Base-by-base conservation (phyloP, 306 rosid species). In the Parietaria judaica region DNA sequence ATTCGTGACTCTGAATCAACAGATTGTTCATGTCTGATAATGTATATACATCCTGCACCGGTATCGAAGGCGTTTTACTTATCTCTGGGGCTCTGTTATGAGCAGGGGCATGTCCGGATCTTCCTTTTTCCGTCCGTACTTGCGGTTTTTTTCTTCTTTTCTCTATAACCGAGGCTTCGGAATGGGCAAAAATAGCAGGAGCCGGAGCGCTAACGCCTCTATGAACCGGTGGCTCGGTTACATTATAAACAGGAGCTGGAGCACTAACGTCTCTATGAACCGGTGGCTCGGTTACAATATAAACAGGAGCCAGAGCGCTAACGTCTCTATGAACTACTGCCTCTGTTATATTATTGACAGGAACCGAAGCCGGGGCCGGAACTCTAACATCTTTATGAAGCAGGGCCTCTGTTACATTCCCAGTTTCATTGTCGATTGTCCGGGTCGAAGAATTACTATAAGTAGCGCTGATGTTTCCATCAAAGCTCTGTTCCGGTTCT, bases 11-110 rank as follows among this genome's bases (percentile, higher is more conserved):
- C 68, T 79, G 80, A 65, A 77, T 66, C 65, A 86, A 74, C 52
- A 80, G 60, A 51, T 73, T 65, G 34, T 82, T 53, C 98, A 86
- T 92, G 41, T 88, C 90, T 52, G 95, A 78, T 55, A 92, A 58
- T 43, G 88, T 35, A 73, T 68, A 81, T 52, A 69, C 69, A 48
- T 68, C 80, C 46, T 76, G 67, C 52, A 56, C 59, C 37, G 77
- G 67, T 44, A 52, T 35, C 64, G 56, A 61, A 58, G 84, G 69
- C 75, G 31, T 23, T 23, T 11, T 63, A 13, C 54, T 77, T 51
- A 63, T 54, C 72, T 72, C 51, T 45, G 83, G 74, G 68, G 58
- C 70, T 52, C 46, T 62, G 31, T 17, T 58, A 17, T 50, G 14
- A 38, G 85, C 36, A 68, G 83, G 69, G 67, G 46, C 54, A 48